Evolutionary conservation across 169 alveolate genomes (phyloP).

Genomic region (Cryptosporidium xiaoi): DNA sequence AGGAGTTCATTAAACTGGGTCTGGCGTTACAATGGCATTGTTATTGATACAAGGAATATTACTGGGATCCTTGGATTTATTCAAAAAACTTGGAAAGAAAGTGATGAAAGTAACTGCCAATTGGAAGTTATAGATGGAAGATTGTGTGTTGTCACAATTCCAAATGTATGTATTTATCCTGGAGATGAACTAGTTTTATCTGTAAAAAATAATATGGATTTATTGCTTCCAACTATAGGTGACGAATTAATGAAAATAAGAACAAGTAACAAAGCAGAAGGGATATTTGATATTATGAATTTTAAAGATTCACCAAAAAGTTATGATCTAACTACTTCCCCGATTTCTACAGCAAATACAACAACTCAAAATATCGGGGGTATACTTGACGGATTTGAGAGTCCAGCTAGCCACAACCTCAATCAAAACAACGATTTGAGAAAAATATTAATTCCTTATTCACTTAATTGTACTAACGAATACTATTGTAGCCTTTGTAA

Average conservation of each 20-base stretch:
- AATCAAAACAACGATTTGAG: not conserved
- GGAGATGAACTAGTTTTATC: slow-evolving; percentile 69
- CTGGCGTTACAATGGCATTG: slow-evolving; percentile 47
- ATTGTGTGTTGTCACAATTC: slow-evolving; percentile 29
- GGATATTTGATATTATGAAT: slow-evolving; percentile 14
- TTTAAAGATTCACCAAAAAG: slow-evolving; percentile 64
- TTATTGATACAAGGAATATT: slow-evolving; percentile 50
- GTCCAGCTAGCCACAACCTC: not conserved
- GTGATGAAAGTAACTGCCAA: slow-evolving; percentile 67
- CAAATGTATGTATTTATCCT: slow-evolving; percentile 46
- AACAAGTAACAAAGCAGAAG: slow-evolving; percentile 23
- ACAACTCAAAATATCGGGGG: slow-evolving; percentile 8
- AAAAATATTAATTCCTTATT: slow-evolving; percentile 24
- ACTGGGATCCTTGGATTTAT: slow-evolving; percentile 71
- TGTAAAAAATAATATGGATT: slow-evolving; percentile 60
- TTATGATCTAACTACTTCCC: slow-evolving; percentile 20
- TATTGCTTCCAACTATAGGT: slow-evolving; percentile 53
- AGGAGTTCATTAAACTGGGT: slow-evolving; percentile 72
- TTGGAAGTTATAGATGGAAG: slow-evolving; percentile 65
- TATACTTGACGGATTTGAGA: slow-evolving; percentile 6
- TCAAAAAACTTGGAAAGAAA: slow-evolving; percentile 71
- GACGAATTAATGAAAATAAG: slow-evolving; percentile 60
- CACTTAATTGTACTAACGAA: slow-evolving; percentile 64
- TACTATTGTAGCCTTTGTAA: slow-evolving; percentile 41
- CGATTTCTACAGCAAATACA: slow-evolving; percentile 27